Percentiles rank a stretch among this genome's conserved stretches.
These are phyloP conservation scores for Phytophthora pini DNA, from an alignment of 352 stramenopile species.

Conservation along the genomic window DNA sequence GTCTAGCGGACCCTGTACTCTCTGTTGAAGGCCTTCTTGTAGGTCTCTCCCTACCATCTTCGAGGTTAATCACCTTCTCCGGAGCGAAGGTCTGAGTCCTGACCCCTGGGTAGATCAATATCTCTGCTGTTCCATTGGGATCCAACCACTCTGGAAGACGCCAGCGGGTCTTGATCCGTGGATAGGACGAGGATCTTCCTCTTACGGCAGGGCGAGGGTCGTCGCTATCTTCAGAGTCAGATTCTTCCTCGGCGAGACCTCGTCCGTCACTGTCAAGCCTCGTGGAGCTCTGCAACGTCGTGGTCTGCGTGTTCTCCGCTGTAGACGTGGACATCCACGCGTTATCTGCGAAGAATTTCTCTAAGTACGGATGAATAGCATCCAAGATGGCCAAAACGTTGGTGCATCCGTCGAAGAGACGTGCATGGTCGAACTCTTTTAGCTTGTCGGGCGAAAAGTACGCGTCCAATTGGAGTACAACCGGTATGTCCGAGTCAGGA, in stretches of 20 bases:
- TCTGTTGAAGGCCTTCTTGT: conserved; percentile 30
- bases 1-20: conserved; percentile 17
- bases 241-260: conserved; percentile 38
- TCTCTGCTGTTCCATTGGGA: conserved; percentile 47
- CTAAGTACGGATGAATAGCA: conserved; percentile 64
- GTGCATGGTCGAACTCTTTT: conserved; percentile 54
- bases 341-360: conserved; percentile 51
- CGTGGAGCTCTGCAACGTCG: conserved; percentile 46
- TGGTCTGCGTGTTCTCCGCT: conserved; percentile 44
- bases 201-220: conserved; percentile 20
- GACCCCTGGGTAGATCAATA: conserved; percentile 64
- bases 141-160: conserved; percentile 53
- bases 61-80: conserved; percentile 68
- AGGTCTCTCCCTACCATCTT: conserved; percentile 10
- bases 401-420: conserved; percentile 60
- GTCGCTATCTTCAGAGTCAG: conserved; percentile 48
- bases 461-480: conserved; percentile 44
- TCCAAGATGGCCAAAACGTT: conserved; percentile 72
- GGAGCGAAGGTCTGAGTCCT: conserved; percentile 54
- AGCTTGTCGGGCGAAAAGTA: conserved; percentile 61
- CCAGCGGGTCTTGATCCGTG: conserved; percentile 41
- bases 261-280: conserved; percentile 38
- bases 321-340: conserved; percentile 40
- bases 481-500: conserved; percentile 36
- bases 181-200: conserved; percentile 33